These are phyloP conservation scores for Plasmodium blacklocki DNA, from an alignment of 169 alveolate genomes.

Conservation along the genomic window DNA sequence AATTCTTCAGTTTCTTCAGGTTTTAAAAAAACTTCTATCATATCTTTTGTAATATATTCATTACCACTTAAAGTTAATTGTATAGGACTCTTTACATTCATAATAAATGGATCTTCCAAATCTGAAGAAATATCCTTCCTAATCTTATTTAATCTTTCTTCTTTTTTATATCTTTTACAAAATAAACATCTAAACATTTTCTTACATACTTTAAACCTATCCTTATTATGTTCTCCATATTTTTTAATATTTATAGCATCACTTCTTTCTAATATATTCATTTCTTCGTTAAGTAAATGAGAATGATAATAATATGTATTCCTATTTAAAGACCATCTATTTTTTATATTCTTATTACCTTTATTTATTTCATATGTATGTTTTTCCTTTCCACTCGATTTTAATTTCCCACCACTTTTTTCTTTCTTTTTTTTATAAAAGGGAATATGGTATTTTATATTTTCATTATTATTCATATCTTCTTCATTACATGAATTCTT, in stretches of 20 bases:
- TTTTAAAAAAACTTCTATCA: constrained; percentile 79
- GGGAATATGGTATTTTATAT: neutral
- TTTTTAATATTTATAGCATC: constrained; percentile 57
- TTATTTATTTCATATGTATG: constrained; percentile 5
- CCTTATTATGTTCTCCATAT: neutral
- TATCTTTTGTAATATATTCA: constrained; percentile 70
- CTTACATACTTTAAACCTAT: constrained; percentile 22
- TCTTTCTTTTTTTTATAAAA: constrained; percentile 7
- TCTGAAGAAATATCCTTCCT: constrained; percentile 56
- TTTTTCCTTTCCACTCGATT: neutral
- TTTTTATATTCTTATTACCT: constrained; percentile 19
- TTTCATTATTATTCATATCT: too few species aligned
- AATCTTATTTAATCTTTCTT: constrained; percentile 37
- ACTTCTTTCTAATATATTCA: constrained; percentile 66
- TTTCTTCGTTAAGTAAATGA: constrained; percentile 52
- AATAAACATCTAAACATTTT: constrained; percentile 5
- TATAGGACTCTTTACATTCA: constrained; percentile 54
- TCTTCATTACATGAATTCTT: neutral
- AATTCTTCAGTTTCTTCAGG: constrained; percentile 83
- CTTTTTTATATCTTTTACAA: constrained; percentile 33
- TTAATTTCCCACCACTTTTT: neutral
- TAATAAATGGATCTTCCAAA: constrained; percentile 51
- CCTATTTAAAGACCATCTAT: constrained; percentile 20
- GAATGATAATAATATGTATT: constrained; percentile 39
- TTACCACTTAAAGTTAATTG: constrained; percentile 59